Evolutionary conservation across 1,284 basidiomycete species (phyloP), one percentile per base, ranked within the genome.

Genomic region (Xerocomus amazonicus): DNA sequence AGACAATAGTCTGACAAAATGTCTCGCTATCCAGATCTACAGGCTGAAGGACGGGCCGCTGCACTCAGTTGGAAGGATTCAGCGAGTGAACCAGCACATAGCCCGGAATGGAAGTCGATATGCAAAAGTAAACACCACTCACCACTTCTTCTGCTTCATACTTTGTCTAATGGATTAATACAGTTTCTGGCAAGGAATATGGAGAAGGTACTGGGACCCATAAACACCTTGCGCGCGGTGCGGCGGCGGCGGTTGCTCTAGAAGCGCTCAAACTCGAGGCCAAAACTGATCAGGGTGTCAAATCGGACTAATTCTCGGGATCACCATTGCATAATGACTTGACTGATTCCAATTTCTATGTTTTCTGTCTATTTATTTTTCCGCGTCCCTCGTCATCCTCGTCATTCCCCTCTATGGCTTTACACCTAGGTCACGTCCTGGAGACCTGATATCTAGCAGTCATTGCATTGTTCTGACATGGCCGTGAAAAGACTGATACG

Each of bases 61-160:
- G 59, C 74, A 28, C 70, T 85, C 23, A 79, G 73, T 56, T 86
- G 83, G 82, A 57, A 69, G 27, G 79, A 84, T 39, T 70, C 68
- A 0, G 62, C 57, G 6, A 60, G 64, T 16, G 83, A 81, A 0
- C 71, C 71, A 0, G 68, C 68, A n/a, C 73, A 83, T 52, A 66
- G 64, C 3, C 77, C 74, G 4, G 60, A 65, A 35, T 87, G 84
- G 84, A 81, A 71, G 4, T 75, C 69, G 3, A 55, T 73, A 4
- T 85, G 81, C 63, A 84, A 80, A 71, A 75, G 84, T 83, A 59
- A 61, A 68, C 55, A 19, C 42, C 19, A 37, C 50, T 29, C 55
- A 19, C 42, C 19, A 37, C 50, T 29, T 52, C 13, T 46, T 50
- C 34, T 32, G 7, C 52, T 51, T 35, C 44, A 47, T 39, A 44